Conservation (phyloP, 169 alveolate species). For the Cyclospora cayetanensis region DNA sequence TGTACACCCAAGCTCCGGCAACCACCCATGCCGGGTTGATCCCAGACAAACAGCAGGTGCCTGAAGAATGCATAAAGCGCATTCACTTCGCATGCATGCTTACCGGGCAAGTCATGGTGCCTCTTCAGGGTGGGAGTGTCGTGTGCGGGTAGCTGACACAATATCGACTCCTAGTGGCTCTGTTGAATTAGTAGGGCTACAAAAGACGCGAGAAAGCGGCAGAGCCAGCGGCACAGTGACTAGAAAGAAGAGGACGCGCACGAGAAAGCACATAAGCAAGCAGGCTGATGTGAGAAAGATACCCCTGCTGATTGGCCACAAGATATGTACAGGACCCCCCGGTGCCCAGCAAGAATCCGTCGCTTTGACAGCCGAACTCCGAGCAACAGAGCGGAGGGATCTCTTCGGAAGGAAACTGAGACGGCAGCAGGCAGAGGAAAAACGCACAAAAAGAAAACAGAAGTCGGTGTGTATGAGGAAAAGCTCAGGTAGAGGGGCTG, state of each 20-base stretch:
- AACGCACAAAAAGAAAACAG: not conserved
- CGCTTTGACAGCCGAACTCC: conserved; percentile 82
- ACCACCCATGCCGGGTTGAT: conserved; percentile 63
- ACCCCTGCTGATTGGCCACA: conserved; percentile 16
- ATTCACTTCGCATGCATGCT: not conserved
- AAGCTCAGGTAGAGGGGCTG: too few species aligned
- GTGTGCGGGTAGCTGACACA: not conserved
- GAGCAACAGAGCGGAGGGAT: conserved; percentile 83
- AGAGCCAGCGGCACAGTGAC: not conserved
- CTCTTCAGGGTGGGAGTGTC: not conserved
- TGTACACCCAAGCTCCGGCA: conserved; percentile 78
- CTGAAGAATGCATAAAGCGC: too few species aligned
- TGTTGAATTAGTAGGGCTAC: not conserved
- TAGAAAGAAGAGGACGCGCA: not conserved
- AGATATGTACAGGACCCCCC: conserved; percentile 60
- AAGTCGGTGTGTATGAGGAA: not conserved
- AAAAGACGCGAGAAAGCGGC: not conserved
- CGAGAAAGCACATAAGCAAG: not conserved
- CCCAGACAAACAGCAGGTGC: conserved; percentile 52
- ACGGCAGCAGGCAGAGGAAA: not conserved
- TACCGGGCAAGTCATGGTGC: not conserved
- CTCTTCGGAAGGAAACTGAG: conserved; percentile 85
- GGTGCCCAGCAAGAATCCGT: conserved; percentile 66
- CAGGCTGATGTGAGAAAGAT: not conserved
- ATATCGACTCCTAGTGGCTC: not conserved